Conservation (phyloP, 768 basidiomycete species). For the Tylopilus plumbeoviolaceoides region DNA sequence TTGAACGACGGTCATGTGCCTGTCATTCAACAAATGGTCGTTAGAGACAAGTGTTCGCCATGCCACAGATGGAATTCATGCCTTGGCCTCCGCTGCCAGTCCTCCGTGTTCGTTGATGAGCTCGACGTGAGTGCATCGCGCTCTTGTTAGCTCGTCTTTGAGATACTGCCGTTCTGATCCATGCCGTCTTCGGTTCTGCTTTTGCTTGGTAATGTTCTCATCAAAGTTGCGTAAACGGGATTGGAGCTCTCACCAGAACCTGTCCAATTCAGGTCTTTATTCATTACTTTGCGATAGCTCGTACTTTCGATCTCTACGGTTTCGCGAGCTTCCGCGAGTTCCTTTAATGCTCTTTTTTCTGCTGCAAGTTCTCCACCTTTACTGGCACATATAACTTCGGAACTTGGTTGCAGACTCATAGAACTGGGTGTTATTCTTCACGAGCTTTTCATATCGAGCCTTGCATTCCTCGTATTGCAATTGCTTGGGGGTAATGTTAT, state of each 20-base stretch:
- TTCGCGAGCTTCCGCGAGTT: conserved; percentile 58
- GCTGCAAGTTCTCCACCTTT: conserved; percentile 58
- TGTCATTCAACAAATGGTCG: conserved; percentile 24
- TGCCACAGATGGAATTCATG: conserved; percentile 18
- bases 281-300: neutral
- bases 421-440: conserved; percentile 67
- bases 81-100: conserved; percentile 74
- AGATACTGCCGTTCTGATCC: no score
- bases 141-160: conserved; percentile 50
- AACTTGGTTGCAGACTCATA: conserved; percentile 83
- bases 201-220: conserved; percentile 49
- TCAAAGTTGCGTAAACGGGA: conserved; percentile 56
- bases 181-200: conserved; percentile 46
- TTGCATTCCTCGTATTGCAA: conserved; percentile 70
- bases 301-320: conserved; percentile 66
- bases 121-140: conserved; percentile 50
- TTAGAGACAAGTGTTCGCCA: neutral
- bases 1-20: conserved; percentile 73
- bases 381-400: conserved; percentile 76
- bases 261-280: conserved; percentile 24
- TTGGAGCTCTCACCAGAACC: conserved; percentile 70
- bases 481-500: conserved; percentile 64
- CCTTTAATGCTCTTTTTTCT: conserved; percentile 57
- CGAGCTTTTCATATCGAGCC: conserved; percentile 58
- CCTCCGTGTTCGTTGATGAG: conserved; percentile 62